Conservation (phyloP, 2,329 filamentous ascomycete genomes). For the Phyllosticta citrichinensis region DNA sequence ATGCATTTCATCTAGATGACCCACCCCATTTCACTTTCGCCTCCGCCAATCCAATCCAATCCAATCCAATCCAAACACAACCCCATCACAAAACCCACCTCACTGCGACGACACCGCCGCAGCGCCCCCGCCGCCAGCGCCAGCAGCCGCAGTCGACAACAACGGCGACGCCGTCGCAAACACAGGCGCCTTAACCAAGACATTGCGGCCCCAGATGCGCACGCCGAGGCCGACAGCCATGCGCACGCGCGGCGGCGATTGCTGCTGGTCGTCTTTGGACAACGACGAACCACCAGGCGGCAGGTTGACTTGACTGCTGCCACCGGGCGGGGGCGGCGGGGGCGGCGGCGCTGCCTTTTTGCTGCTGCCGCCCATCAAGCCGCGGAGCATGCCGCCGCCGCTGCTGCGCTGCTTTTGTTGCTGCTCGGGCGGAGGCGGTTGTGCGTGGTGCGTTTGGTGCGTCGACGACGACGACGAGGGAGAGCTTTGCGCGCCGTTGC, state of each 20-base stretch:
- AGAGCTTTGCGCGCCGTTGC: too few relatives aligned
- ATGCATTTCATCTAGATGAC: too few relatives aligned
- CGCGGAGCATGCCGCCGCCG: constrained; percentile 32
- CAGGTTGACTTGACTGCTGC: constrained; percentile 9
- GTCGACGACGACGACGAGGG: neutral
- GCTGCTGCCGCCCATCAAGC: constrained; percentile 22
- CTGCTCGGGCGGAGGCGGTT: constrained; percentile 1
- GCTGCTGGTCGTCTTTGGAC: constrained; percentile 17
- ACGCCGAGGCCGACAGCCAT: constrained; percentile 38
- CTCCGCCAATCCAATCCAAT: too few relatives aligned
- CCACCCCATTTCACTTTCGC: too few relatives aligned
- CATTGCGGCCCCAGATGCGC: constrained; percentile 38
- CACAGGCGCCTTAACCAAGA: constrained; percentile 41
- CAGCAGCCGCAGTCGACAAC: too few relatives aligned
- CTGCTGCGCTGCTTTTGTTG: constrained; percentile 10
- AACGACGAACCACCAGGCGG: too few relatives aligned
- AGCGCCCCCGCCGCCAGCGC: neutral
- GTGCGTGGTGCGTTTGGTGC: neutral
- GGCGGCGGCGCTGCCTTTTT: constrained; percentile 4
- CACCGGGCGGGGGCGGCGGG: neutral
- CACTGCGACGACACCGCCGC: too few relatives aligned
- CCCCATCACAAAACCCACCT: too few relatives aligned
- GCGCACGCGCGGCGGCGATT: constrained; percentile 36
- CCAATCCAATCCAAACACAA: too few relatives aligned
- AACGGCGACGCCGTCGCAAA: constrained; percentile 13